These are phyloP conservation scores for Backusella tuberculispora DNA, from an alignment of 192 early-diverging fungal genomes.

Conservation along the genomic window DNA sequence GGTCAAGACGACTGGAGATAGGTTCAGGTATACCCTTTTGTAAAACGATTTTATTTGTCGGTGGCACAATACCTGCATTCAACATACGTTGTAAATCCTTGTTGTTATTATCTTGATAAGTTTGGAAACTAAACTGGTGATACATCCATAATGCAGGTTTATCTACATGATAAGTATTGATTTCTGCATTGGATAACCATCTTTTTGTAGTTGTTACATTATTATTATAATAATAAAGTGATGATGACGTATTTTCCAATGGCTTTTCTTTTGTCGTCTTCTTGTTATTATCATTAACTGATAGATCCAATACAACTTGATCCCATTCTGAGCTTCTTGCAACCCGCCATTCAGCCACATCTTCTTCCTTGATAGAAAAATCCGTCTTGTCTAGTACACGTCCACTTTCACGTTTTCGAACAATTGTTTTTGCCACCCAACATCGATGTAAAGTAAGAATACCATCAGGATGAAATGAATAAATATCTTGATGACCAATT, in stretches of 20 bases:
- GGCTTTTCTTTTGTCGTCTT: neutral
- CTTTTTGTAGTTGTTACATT: neutral
- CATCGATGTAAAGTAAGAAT: slow-evolving; percentile 58
- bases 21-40: slow-evolving; percentile 50
- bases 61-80: slow-evolving; percentile 40
- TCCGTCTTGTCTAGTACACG: slow-evolving; percentile 51
- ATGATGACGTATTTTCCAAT: neutral
- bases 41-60: slow-evolving; percentile 46
- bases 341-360: slow-evolving; percentile 61
- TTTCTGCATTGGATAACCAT: slow-evolving; percentile 57
- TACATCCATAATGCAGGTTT: slow-evolving; percentile 49
- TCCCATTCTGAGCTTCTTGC: slow-evolving; percentile 48
- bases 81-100: slow-evolving; percentile 38
- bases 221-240: neutral
- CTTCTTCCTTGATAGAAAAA: slow-evolving; percentile 52
- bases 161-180: slow-evolving; percentile 48
- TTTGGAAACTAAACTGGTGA: slow-evolving; percentile 55
- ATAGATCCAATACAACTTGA: slow-evolving; percentile 38
- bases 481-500: slow-evolving; percentile 52
- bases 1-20: slow-evolving; percentile 31
- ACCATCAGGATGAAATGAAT: slow-evolving; percentile 57
- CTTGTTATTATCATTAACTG: neutral
- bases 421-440: slow-evolving; percentile 49
- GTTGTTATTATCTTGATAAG: slow-evolving; percentile 35
- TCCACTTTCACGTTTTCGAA: slow-evolving; percentile 46